Evolutionary conservation across 768 basidiomycete genomes (phyloP).

Genomic region (Tylopilus felleus): DNA sequence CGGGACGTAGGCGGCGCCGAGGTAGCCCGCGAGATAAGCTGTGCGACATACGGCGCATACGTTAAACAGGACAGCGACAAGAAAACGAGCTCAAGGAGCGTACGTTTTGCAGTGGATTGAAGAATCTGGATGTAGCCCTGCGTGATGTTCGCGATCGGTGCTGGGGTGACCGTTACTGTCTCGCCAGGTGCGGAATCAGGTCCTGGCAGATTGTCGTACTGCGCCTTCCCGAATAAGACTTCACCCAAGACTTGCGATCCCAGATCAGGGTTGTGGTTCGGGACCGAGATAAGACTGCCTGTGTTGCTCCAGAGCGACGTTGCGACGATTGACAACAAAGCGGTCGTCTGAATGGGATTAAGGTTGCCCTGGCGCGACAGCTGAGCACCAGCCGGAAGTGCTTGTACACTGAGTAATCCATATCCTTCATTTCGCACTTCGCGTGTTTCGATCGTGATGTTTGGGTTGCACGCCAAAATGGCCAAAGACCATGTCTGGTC

Average conservation of each 20-base stretch:
- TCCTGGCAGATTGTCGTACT: constrained; percentile 11
- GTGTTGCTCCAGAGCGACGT: no score
- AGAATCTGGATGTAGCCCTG: constrained; percentile 18
- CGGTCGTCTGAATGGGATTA: constrained; percentile 20
- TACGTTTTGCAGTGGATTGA: constrained; percentile 21
- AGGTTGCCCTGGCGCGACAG: constrained; percentile 24
- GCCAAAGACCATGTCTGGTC: constrained; percentile 23
- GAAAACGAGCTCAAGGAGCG: neutral
- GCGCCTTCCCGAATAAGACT: constrained; percentile 19
- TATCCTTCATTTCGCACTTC: constrained; percentile 23
- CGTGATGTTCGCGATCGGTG: constrained; percentile 16
- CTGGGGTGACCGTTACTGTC: constrained; percentile 1
- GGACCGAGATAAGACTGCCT: constrained; percentile 1
- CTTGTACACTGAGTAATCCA: constrained; percentile 20
- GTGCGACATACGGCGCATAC: no score
- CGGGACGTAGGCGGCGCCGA: constrained; percentile 29
- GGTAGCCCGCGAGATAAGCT: constrained; percentile 22
- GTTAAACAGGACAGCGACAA: neutral
- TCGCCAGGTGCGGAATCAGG: neutral
- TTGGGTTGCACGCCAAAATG: constrained; percentile 21
- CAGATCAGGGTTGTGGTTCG: neutral
- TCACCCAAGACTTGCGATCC: constrained; percentile 20
- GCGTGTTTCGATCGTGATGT: constrained; percentile 25
- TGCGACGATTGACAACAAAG: constrained; percentile 27
- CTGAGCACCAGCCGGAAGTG: constrained; percentile 4